These are phyloP conservation scores for Betula pendula DNA, from an alignment of 306 rosid species.

Conservation along the genomic window DNA sequence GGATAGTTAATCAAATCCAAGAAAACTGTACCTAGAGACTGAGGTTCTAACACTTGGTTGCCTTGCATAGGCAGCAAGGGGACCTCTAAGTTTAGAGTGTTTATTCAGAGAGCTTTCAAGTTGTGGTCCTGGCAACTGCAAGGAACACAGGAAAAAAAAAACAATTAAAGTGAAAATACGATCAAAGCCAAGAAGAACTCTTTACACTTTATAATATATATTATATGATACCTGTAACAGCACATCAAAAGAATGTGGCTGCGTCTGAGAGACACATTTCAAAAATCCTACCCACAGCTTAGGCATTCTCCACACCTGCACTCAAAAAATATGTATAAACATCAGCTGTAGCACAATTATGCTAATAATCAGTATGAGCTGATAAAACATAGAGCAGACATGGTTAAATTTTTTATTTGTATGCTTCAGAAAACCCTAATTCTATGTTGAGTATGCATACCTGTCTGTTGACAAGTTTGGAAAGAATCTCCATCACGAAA, in stretches of 20 bases:
- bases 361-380: background rate
- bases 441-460: constrained; percentile 33
- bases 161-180: constrained; percentile 10
- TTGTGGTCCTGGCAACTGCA: constrained; percentile 88
- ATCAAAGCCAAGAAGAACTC: constrained; percentile 1
- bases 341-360: constrained; percentile 27
- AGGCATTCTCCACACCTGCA: constrained; percentile 98
- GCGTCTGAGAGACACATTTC: constrained; percentile 96
- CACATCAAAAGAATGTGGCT: constrained; percentile 91
- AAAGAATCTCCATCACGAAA: constrained; percentile 98
- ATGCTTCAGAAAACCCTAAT: constrained; percentile 7
- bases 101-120: constrained; percentile 86
- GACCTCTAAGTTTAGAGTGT: constrained; percentile 65
- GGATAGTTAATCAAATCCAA: constrained; percentile 9
- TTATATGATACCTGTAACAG: constrained; percentile 67
- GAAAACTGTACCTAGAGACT: constrained; percentile 61
- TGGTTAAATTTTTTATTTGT: background rate
- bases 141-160: constrained; percentile 6
- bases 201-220: background rate
- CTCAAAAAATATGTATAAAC: constrained; percentile 20
- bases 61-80: constrained; percentile 78
- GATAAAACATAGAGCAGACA: background rate
- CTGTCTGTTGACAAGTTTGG: constrained; percentile 89
- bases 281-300: constrained; percentile 97
- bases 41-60: constrained; percentile 75